Base-by-base conservation (phyloP, 139 green algal species). In the Auxenochlorella pyrenoidosa region DNA sequence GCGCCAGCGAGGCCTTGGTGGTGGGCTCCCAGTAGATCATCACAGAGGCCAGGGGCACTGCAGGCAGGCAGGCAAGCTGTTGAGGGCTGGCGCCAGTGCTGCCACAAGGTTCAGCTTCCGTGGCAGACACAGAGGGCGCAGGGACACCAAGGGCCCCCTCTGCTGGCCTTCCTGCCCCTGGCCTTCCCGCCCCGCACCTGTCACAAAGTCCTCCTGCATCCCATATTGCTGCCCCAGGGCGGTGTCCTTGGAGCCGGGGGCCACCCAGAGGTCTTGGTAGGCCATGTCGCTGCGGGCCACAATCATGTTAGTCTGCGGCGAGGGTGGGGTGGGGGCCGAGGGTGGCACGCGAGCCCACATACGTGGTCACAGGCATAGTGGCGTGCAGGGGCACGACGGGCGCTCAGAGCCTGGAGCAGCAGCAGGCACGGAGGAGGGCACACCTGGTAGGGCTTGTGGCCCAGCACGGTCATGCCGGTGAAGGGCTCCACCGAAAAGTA, bases 221-320 rank as follows among this genome's bases (percentile, higher is more conserved):
- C 68, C 77, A 15, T 58, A 24, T 26, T 10, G 38, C 30, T 6
- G 1, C 24, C 78, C 84, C 34, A 68, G 51, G 32, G 28, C 24
- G 71, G 59, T 38, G 72, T 60, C 58, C 47, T 13, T 68, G 30
- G n/a, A 63, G 40, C 84, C 88, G 0, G 47, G 32, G 24, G 41
- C 76, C 63, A 89, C 87, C 88, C 88, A 91, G 22, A 93, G 63
- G 34, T 82, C 36, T 13, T 85, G 89, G 75, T 93, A 93, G 18
- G 88, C 13, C 28, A 85, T 24, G 43, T 86, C 73, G 22, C 58
- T 92, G 43, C 41, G 78, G 16, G 16, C 34, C 8, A 93, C 81
- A 8, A 87, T 40, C 51, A 92, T 82, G 41, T 72, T 85, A 34
- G 84, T 44, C 54, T 81, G 68, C 34, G 34, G 16, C 43, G 38